Conservation (phyloP, 306 rosid genomes). For the Benincasa hispida region DNA sequence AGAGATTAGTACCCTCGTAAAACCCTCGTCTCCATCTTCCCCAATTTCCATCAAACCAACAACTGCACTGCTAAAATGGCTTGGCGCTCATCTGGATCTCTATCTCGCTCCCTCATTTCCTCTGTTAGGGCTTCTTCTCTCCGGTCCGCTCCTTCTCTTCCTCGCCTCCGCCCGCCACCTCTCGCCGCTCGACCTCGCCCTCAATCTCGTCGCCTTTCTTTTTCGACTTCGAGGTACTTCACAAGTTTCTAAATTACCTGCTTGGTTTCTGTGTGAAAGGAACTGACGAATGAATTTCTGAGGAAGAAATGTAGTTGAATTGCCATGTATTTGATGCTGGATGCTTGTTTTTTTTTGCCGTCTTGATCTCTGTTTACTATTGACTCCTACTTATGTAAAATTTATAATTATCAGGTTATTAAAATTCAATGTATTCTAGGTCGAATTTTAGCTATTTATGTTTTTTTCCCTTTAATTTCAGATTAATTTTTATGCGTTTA, state of each 20-base stretch:
- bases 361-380: background rate
- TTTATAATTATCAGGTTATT: background rate
- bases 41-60: background rate
- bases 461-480: too few species aligned
- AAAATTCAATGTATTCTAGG: background rate
- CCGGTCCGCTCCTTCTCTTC: slow-evolving; percentile 48
- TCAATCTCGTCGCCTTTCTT: slow-evolving; percentile 55
- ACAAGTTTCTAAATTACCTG: background rate
- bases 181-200: slow-evolving; percentile 57
- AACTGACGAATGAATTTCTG: background rate
- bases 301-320: background rate
- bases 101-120: slow-evolving; percentile 58
- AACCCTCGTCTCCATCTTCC: slow-evolving; percentile 17
- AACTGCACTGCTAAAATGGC: slow-evolving; percentile 23
- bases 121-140: slow-evolving; percentile 46
- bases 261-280: background rate
- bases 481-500: background rate
- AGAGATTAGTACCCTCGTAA: background rate
- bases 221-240: slow-evolving; percentile 49
- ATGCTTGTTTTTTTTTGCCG: background rate
- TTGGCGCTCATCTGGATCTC: slow-evolving; percentile 68
- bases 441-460: background rate
- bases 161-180: slow-evolving; percentile 52
- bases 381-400: background rate
- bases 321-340: background rate